A percentile compares a stretch with the other conserved stretches of the same genome.
Conservation (phyloP, 495 filamentous ascomycete species). For the Talaromyces stipitatus region DNA sequence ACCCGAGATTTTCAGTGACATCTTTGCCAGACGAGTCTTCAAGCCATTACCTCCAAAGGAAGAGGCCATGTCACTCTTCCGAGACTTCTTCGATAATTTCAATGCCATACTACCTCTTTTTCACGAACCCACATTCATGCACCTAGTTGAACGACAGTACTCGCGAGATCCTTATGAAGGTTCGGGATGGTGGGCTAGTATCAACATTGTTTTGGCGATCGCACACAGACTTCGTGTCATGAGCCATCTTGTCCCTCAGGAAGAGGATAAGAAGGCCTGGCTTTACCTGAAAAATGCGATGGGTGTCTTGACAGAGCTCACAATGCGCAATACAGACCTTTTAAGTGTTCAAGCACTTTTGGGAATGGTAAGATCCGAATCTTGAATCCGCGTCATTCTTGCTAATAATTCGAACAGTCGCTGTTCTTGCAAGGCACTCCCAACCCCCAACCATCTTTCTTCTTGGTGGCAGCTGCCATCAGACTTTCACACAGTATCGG, state of each 20-base stretch:
- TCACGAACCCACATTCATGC: constrained; percentile 97
- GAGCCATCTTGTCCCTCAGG: constrained; percentile 81
- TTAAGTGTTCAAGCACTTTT: constrained; percentile 94
- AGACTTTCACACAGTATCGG: constrained; percentile 90
- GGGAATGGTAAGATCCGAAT: constrained; percentile 57
- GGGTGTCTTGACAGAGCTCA: constrained; percentile 82
- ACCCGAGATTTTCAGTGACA: constrained; percentile 84
- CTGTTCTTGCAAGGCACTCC: constrained; percentile 95
- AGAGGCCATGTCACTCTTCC: constrained; percentile 73
- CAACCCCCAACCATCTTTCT: constrained; percentile 91
- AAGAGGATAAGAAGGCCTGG: constrained; percentile 93
- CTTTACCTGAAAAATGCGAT: constrained; percentile 94
- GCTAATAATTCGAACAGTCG: constrained; percentile 40
- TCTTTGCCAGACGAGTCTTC: constrained; percentile 85
- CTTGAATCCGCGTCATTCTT: too few species aligned
- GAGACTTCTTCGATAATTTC: constrained; percentile 96
- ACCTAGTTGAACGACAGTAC: constrained; percentile 88
- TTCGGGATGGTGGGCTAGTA: constrained; percentile 95
- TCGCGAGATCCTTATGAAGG: constrained; percentile 88
- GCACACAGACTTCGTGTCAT: constrained; percentile 89
- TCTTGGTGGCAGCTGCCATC: constrained; percentile 89
- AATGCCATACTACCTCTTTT: constrained; percentile 98
- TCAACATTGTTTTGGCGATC: constrained; percentile 91
- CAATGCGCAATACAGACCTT: constrained; percentile 92
- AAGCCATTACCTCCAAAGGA: constrained; percentile 71